Conservation (phyloP, 2,329 filamentous ascomycete genomes). For the Trichoderma hamatum region DNA sequence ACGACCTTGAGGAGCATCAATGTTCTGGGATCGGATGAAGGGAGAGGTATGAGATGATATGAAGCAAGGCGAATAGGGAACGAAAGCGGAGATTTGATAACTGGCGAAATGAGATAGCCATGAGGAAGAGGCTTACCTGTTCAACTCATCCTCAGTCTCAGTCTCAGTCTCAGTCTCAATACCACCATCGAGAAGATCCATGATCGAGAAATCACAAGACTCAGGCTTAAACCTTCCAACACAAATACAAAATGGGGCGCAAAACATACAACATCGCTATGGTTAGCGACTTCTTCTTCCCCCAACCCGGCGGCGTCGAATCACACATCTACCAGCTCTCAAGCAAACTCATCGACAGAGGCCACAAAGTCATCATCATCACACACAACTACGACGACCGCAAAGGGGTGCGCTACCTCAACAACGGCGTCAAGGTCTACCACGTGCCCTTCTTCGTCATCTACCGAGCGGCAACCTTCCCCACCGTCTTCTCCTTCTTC, state of each 20-base stretch:
- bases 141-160: conserved; percentile 18
- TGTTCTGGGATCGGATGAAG: background rate
- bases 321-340: conserved; percentile 98
- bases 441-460: conserved; percentile 96
- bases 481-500: conserved; percentile 98
- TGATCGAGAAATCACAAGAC: background rate
- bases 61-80: background rate
- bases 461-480: conserved; percentile 90
- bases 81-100: background rate
- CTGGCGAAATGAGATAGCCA: background rate
- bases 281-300: conserved; percentile 99
- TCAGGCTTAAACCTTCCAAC: background rate
- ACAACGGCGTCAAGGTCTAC: conserved; percentile 97
- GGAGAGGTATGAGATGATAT: conserved; percentile 4
- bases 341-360: conserved; percentile 93
- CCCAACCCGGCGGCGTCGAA: conserved; percentile 93
- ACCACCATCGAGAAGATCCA: conserved; percentile 16
- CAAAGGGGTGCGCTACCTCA: conserved; percentile 90
- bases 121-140: background rate
- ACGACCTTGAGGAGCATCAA: background rate
- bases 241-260: conserved; percentile 49
- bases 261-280: conserved; percentile 75
- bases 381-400: conserved; percentile 93
- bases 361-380: conserved; percentile 97
- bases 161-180: conserved; percentile 24